A percentile compares a stretch with the other conserved stretches of the same genome.
Evolutionary conservation across 116 monocot species (phyloP).

Genomic region (Papilionanthe hybrid): DNA sequence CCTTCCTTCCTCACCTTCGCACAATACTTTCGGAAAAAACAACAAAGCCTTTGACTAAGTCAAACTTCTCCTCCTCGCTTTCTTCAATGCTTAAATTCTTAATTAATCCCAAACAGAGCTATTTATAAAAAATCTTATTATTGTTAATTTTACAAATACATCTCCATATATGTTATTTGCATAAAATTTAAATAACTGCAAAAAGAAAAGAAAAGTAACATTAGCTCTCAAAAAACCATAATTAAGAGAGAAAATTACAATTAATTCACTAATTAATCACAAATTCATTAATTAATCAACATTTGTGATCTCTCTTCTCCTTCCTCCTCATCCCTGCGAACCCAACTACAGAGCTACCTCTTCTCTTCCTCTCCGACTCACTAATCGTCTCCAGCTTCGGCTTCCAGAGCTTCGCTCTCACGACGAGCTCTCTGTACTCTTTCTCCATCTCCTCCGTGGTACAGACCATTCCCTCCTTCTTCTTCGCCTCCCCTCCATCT

Average conservation of each 20-base stretch:
- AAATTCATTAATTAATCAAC: neutral
- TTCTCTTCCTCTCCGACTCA: constrained; percentile 20
- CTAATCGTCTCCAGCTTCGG: constrained; percentile 44
- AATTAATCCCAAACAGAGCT: too few species aligned
- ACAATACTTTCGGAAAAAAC: too few species aligned
- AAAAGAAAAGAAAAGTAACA: too few species aligned
- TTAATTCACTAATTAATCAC: neutral
- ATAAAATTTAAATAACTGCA: too few species aligned
- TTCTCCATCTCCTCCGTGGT: constrained; percentile 39
- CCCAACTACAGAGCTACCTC: constrained; percentile 2
- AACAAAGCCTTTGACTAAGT: too few species aligned
- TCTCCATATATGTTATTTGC: too few species aligned
- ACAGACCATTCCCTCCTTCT: constrained; percentile 16
- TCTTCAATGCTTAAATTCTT: too few species aligned
- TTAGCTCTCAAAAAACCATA: too few species aligned
- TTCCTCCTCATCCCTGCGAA: constrained; percentile 13
- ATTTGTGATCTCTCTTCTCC: neutral
- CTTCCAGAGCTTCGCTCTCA: constrained; percentile 32
- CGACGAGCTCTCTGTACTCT: constrained; percentile 37
- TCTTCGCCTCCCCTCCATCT: neutral
- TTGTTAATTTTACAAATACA: too few species aligned
- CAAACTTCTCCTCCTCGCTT: too few species aligned
- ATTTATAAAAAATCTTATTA: too few species aligned
- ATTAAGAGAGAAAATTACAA: neutral
- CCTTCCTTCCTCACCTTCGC: too few species aligned